Base-by-base conservation (phyloP, 352 stramenopile genomes). In the Peronospora tabacina region DNA sequence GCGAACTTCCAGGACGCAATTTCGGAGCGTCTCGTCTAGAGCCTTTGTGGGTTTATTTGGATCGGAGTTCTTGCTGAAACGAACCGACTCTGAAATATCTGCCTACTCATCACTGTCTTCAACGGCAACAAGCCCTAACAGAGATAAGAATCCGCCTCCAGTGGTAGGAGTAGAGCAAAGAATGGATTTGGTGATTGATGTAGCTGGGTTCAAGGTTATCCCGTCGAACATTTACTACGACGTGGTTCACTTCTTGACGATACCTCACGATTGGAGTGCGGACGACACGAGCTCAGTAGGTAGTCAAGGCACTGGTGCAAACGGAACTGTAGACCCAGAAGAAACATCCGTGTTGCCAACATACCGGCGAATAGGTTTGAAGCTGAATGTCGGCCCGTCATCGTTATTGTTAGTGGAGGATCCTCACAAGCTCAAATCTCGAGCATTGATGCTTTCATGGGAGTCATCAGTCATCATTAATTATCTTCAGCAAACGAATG, bases 171-270 rank as follows among this genome's bases (percentile, higher is more conserved):
- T 41, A 15, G 71, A 80, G 52, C 61, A 43, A 52, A 69, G 66
- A 33, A 87, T 85, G 38, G 73, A 91, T 38, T 30, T 91, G 16
- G 70, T 74, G 15, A 45, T 90, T 36, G 80, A 90, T 57, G 47
- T 91, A 20, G 65, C 81, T 15, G 77, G 77, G 11, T 89, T 91
- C 29, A 82, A 78, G 30, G 65, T 91, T 5, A 89, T 88, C 17
- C 76, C 81, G 29, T 89, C 77, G 2, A 91, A 88, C 50, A 89
- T 91, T 26, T 74, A 87, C 45, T 86, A 85, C 44, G 74, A 91
- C 45, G 59, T 89, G 11, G 44, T 88, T 43, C 63, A 70, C 12
- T 91, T 91, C 54, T 56, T 91, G 24, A 75, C 79, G n/a, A 52
- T 50, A 15, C 47, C 58, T 12, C 39, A 39, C 2, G 44, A 34